A percentile compares a stretch with the other conserved stretches of the same genome.
Conservation (phyloP, 2,329 filamentous ascomycete species). For the Neopestalotiopsis clavispora region DNA sequence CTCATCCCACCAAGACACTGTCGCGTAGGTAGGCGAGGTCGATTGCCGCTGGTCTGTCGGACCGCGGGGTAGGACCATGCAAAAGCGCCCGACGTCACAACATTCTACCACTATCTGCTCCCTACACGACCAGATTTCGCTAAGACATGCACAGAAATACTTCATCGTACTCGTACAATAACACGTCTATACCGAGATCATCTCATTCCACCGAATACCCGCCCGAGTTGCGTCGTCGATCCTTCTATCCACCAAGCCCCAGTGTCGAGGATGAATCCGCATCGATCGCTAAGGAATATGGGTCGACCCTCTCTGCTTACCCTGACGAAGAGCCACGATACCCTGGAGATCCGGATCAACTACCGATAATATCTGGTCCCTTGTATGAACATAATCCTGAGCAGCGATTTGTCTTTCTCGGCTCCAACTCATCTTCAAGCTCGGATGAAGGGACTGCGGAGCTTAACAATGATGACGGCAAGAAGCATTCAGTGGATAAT, state of each 20-base stretch:
- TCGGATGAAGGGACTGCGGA: conserved; percentile 26
- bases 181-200: conserved; percentile 27
- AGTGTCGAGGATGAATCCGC: conserved; percentile 72
- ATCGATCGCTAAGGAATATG: conserved; percentile 66
- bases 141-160: conserved; percentile 21
- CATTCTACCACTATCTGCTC: neutral
- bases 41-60: conserved; percentile 2
- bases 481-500: neutral
- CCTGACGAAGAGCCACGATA: conserved; percentile 61
- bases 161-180: conserved; percentile 25
- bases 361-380: conserved; percentile 67
- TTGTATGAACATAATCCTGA: conserved; percentile 66
- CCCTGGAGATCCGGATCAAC: conserved; percentile 70
- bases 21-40: neutral
- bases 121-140: conserved; percentile 15
- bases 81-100: neutral
- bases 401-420: conserved; percentile 65
- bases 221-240: conserved; percentile 29
- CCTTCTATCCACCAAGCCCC: conserved; percentile 62
- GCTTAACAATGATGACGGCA: conserved; percentile 22
- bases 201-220: conserved; percentile 20
- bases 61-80: neutral
- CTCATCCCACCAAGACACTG: conserved; percentile 2
- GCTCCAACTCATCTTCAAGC: conserved; percentile 45
- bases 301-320: conserved; percentile 37